phyloP scores from a whole-genome alignment of 371 early-diverging fungal genomes.

The Mucor velutinosus region DNA sequence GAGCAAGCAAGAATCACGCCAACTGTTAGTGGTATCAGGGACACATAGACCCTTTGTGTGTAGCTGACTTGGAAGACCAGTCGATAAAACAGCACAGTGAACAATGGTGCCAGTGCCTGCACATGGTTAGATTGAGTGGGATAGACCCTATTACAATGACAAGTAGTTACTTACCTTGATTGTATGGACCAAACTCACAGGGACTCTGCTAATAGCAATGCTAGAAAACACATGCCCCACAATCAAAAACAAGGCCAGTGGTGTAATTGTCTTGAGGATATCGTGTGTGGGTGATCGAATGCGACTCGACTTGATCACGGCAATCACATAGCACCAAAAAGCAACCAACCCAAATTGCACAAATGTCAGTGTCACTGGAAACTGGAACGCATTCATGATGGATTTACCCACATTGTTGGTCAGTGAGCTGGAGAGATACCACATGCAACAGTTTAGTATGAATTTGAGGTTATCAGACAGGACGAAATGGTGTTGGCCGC shows the following conservation, averaged over 20 bases:
- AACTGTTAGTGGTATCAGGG: conserved; percentile 76
- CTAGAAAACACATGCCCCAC: conserved; percentile 80
- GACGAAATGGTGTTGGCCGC: conserved; percentile 24
- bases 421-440: conserved; percentile 79
- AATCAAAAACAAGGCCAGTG: conserved; percentile 75
- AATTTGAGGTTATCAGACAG: conserved; percentile 43
- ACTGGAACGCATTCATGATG: conserved; percentile 67
- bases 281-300: conserved; percentile 53
- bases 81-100: conserved; percentile 78
- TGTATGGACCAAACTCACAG: conserved; percentile 87
- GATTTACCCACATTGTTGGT: conserved; percentile 81
- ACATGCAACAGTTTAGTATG: conserved; percentile 58
- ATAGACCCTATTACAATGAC: conserved; percentile 42
- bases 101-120: conserved; percentile 84
- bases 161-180: conserved; percentile 85
- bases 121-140: neutral
- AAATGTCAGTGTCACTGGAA: conserved; percentile 78
- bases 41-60: conserved; percentile 65
- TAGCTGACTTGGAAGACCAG: conserved; percentile 66
- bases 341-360: conserved; percentile 76
- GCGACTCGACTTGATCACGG: conserved; percentile 35
- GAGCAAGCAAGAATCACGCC: conserved; percentile 74
- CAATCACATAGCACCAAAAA: conserved; percentile 40
- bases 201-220: conserved; percentile 71
- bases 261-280: conserved; percentile 66